Conservation (phyloP, 805 yeast genomes). For the Saturnispora sekii region DNA sequence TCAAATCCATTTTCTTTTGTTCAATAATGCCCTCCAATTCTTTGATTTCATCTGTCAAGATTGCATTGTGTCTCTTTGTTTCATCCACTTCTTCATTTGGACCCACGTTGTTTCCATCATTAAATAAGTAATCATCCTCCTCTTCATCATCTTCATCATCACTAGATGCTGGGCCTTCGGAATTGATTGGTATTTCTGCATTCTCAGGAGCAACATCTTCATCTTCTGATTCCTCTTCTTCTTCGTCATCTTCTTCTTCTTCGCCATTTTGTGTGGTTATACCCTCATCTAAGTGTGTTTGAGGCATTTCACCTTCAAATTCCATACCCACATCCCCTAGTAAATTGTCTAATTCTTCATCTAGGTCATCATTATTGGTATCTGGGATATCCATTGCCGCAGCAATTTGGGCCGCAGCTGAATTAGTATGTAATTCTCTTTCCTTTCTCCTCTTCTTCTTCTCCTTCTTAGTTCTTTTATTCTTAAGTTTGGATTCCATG, state of each 20-base stretch:
- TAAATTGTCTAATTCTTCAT: slow-evolving; percentile 17
- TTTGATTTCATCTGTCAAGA: slow-evolving; percentile 73
- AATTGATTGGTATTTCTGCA: slow-evolving; percentile 19
- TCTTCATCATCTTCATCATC: slow-evolving; percentile 34
- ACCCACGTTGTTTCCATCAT: slow-evolving; percentile 33
- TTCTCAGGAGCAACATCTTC: slow-evolving; percentile 40
- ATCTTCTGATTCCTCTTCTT: slow-evolving; percentile 36
- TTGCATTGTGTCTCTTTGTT: slow-evolving; percentile 53
- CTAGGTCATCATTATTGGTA: slow-evolving; percentile 28
- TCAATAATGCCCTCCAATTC: slow-evolving; percentile 74
- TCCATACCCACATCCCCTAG: slow-evolving; percentile 22
- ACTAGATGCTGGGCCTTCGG: slow-evolving; percentile 19
- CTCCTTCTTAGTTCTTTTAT: slow-evolving; percentile 18
- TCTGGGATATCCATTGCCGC: slow-evolving; percentile 8
- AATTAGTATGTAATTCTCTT: slow-evolving; percentile 4
- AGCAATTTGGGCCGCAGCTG: slow-evolving; percentile 7
- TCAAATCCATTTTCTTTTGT: slow-evolving; percentile 63
- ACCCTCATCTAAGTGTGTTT: too few relatives aligned
- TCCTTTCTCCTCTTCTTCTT: slow-evolving; percentile 15
- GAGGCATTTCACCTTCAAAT: slow-evolving; percentile 22
- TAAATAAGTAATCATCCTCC: slow-evolving; percentile 31
- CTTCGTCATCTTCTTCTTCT: slow-evolving; percentile 31
- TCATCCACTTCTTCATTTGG: slow-evolving; percentile 44
- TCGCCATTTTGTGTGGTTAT: slow-evolving; percentile 14
- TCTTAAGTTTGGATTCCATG: slow-evolving; percentile 18